Percentiles rank a stretch among this genome's conserved stretches.
Evolutionary conservation across 1,284 basidiomycete species (phyloP).

Genomic region (Veloporphyrellus conicus): DNA sequence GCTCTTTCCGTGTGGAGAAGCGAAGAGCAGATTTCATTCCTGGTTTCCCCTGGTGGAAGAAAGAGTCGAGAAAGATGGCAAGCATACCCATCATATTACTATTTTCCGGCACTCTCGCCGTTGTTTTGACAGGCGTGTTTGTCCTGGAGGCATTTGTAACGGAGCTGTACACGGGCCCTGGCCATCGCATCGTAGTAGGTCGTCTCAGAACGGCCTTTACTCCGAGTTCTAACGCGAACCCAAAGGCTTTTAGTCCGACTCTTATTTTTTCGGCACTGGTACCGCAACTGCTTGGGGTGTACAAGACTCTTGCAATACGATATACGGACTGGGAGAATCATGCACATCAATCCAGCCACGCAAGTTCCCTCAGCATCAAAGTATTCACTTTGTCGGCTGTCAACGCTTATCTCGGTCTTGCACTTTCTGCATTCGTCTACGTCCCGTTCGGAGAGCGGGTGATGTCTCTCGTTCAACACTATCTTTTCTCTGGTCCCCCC

Average conservation of each 20-base stretch:
- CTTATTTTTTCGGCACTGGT: conserved; percentile 80
- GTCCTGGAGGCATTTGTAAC: conserved; percentile 85
- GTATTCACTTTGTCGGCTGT: conserved; percentile 86
- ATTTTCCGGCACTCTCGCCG: conserved; percentile 70
- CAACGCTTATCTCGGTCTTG: conserved; percentile 84
- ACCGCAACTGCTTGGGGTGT: conserved; percentile 78
- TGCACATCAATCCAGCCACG: conserved; percentile 70
- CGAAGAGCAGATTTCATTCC: conserved; percentile 64
- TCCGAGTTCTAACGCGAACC: neutral
- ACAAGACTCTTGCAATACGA: conserved; percentile 64
- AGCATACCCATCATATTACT: conserved; percentile 76
- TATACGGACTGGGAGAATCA: conserved; percentile 93
- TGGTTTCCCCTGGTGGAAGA: conserved; percentile 66
- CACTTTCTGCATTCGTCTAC: conserved; percentile 84
- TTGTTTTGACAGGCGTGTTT: conserved; percentile 76
- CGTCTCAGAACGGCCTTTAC: neutral
- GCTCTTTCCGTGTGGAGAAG: conserved; percentile 74
- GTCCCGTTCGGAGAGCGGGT: conserved; percentile 86
- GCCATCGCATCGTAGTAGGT: conserved; percentile 72
- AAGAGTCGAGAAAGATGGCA: conserved; percentile 71
- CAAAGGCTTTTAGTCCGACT: conserved; percentile 76
- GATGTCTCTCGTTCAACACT: conserved; percentile 57
- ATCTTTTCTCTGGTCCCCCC: conserved; percentile 37
- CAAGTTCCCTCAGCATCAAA: conserved; percentile 83
- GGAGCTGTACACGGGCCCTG: conserved; percentile 82